Base-by-base conservation (phyloP, 352 stramenopile species). In the Pythium utonaiense region DNA sequence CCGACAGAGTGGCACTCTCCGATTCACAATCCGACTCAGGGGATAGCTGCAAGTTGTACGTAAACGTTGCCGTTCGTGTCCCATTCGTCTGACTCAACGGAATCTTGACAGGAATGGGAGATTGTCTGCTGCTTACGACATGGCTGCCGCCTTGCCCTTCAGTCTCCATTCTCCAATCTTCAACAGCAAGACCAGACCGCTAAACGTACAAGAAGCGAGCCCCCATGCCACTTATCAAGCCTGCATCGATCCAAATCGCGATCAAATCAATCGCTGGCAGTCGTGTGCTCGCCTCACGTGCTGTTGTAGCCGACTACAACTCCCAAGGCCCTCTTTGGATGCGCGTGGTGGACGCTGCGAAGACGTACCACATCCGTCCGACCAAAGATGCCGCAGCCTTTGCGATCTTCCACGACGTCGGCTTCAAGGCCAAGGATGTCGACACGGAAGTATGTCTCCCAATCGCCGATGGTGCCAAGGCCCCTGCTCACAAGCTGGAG, bases 361-460 rank as follows among this genome's bases (percentile, higher is more conserved):
- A 41, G 16, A 42, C 27, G 1, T 27, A 53, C 24, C 16, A 31
- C 36, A 49, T 54, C 40, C 31, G 19, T 9, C 36, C 28, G 27
- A 7, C 40, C 14, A 44, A 13, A 22, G 36, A 17, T 9, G 14
- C 48, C 4, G 25, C 38, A n/a, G 48, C 48, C 25, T 52, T 64
- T 27, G 57, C 57, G 3, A 25, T 57, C 25, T 44, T 57, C 49
- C 45, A 57, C 36, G 48, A 58, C 28, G 27, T 57, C 21, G 57
- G 57, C 17, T 50, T 16, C 34, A 53, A 25, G 49, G 57, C 21
- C 47, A 64, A 25, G 10, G 14, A 28, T 25, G 57, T 64, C 25
- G 74, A 86, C 57, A 53, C 75, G 47, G 73, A 83, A 31, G 73
- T 77, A 0, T 86, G 77, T 59, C 36, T 83, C 5, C 77, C 70